These are phyloP conservation scores for Brassica carinata DNA, from an alignment of 345 rosid species.

Conservation along the genomic window DNA sequence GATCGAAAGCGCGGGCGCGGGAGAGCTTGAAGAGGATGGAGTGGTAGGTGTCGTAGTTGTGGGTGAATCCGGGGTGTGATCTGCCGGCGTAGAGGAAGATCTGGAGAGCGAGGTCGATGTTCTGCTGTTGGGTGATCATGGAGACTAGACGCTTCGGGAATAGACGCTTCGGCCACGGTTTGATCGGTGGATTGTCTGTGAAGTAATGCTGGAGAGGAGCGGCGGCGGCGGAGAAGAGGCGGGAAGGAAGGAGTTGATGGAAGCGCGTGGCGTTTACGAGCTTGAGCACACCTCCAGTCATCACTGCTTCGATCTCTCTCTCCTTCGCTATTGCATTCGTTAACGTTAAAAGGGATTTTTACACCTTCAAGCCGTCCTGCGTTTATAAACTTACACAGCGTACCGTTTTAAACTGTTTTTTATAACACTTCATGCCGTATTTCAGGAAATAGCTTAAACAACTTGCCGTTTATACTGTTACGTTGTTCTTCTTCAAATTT, in stretches of 20 bases:
- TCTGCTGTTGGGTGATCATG: constrained; percentile 77
- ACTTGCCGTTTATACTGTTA: constrained; percentile 15
- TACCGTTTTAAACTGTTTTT: neutral
- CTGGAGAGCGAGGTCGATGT: constrained; percentile 86
- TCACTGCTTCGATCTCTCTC: constrained; percentile 33
- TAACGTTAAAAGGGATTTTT: constrained; percentile 7
- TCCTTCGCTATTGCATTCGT: constrained; percentile 8
- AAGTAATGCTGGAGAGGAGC: constrained; percentile 42
- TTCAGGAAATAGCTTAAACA: neutral
- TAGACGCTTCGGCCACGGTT: constrained; percentile 85
- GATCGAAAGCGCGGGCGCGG: constrained; percentile 79
- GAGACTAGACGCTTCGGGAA: constrained; percentile 71
- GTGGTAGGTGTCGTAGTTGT: constrained; percentile 73
- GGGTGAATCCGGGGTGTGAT: constrained; percentile 66
- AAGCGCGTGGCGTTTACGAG: constrained; percentile 14
- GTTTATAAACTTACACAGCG: neutral
- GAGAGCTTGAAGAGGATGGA: constrained; percentile 75
- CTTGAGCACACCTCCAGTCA: constrained; percentile 64
- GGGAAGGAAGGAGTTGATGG: neutral
- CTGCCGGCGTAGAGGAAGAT: constrained; percentile 80
- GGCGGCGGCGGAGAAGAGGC: constrained; percentile 9
- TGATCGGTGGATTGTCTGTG: constrained; percentile 73
- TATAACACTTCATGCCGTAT: constrained; percentile 24
- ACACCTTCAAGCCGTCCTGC: constrained; percentile 25
- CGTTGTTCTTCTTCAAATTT: neutral